phyloP scores from a whole-genome alignment of 139 green algal species.

The Chlamydomonas schloesseri region DNA sequence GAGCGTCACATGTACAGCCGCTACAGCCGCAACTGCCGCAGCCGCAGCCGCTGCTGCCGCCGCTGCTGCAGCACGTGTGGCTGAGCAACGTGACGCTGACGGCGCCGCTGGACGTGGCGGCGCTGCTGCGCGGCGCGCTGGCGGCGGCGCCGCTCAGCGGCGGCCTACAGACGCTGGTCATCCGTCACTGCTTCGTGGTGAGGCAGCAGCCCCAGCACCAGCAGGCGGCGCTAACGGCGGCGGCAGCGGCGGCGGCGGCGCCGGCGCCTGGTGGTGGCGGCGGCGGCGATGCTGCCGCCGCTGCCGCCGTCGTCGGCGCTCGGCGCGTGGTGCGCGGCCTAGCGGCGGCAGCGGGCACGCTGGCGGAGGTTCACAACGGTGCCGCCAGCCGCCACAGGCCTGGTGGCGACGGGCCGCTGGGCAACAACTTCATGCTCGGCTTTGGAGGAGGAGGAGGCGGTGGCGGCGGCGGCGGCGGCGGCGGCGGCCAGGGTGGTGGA shows the following conservation, averaged over 20 bases:
- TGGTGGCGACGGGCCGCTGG: too few relatives aligned
- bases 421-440: too few relatives aligned
- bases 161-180: conserved; percentile 21
- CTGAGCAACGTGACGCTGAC: conserved; percentile 26
- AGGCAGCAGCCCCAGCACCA: neutral
- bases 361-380: neutral
- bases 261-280: neutral
- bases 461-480: neutral
- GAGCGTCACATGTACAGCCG: too few relatives aligned
- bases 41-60: neutral
- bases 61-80: conserved; percentile 40
- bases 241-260: neutral
- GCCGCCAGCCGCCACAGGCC: too few relatives aligned
- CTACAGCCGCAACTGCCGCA: neutral
- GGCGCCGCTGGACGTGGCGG: neutral
- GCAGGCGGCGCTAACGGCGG: neutral
- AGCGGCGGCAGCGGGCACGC: too few relatives aligned
- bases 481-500: neutral
- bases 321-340: neutral
- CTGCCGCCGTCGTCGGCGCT: too few relatives aligned
- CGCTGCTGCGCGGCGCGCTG: neutral
- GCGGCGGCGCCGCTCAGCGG: neutral
- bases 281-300: neutral
- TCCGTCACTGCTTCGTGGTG: conserved; percentile 15
- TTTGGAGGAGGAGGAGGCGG: too few relatives aligned